Conservation (phyloP, 1,284 basidiomycete species). For the Trametes polyzona region DNA sequence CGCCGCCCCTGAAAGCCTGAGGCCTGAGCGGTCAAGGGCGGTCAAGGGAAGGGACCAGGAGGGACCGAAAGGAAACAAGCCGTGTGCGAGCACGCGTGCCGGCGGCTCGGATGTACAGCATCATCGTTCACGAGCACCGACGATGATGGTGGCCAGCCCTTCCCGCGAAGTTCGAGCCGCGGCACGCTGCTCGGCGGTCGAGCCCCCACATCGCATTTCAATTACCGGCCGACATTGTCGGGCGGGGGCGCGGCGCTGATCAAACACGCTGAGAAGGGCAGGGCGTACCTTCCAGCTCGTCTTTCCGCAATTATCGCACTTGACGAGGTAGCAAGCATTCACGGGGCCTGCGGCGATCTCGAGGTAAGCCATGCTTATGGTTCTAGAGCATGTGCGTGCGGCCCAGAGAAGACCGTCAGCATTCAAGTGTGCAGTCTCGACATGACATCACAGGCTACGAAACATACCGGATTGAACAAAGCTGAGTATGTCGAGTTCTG, state of each 20-base stretch:
- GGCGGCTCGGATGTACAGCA: not conserved
- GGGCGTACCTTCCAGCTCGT: slow-evolving; percentile 71
- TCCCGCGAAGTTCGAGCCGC: not conserved
- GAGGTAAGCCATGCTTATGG: slow-evolving; percentile 31
- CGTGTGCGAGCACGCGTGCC: not conserved
- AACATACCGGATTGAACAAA: too few relatives aligned
- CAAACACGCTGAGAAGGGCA: not conserved
- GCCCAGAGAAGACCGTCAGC: not conserved
- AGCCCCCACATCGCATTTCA: not conserved
- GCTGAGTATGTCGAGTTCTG: too few relatives aligned
- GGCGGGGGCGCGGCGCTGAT: not conserved
- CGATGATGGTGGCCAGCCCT: not conserved
- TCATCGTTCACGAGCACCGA: not conserved
- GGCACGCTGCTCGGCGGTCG: not conserved
- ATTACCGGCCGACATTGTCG: not conserved
- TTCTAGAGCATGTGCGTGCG: not conserved
- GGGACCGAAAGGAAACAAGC: too few relatives aligned
- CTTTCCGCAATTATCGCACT: slow-evolving; percentile 68
- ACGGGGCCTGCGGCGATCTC: slow-evolving; percentile 42
- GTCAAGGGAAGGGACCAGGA: too few relatives aligned
- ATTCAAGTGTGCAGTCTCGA: not conserved
- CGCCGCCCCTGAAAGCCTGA: too few relatives aligned
- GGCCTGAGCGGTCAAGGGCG: too few relatives aligned
- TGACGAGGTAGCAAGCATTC: slow-evolving; percentile 59
- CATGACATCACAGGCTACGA: too few relatives aligned